Evolutionary conservation across 306 rosid genomes (phyloP).

Genomic region (Gleditsia sinensis): DNA sequence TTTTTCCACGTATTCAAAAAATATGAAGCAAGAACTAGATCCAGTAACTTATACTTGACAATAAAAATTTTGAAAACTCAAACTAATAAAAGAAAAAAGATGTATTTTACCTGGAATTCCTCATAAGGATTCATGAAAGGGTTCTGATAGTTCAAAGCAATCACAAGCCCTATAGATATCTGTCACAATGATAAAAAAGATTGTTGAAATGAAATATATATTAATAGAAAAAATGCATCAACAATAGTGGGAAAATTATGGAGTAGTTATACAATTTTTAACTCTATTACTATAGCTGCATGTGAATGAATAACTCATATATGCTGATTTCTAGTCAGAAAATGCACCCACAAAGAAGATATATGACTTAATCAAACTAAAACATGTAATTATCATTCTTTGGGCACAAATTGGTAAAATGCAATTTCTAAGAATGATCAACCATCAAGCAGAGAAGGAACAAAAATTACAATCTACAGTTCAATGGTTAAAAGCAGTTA

Average conservation of each 20-base stretch:
- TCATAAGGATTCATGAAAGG: conserved; percentile 87
- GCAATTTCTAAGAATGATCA: conserved; percentile 9
- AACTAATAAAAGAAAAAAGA: conserved; percentile 6
- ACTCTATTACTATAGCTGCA: conserved; percentile 19
- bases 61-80: neutral
- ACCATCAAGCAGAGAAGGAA: conserved; percentile 9
- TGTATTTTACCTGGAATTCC: conserved; percentile 82
- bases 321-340: conserved; percentile 23
- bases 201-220: conserved; percentile 25
- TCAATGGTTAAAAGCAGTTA: conserved; percentile 4
- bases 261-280: conserved; percentile 3
- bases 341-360: neutral
- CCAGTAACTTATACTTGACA: conserved; percentile 11
- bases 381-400: neutral
- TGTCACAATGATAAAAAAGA: conserved; percentile 42
- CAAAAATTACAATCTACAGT: conserved; percentile 1
- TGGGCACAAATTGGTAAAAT: neutral
- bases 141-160: conserved; percentile 86
- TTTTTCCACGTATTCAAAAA: conserved; percentile 4
- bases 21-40: conserved; percentile 14
- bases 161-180: conserved; percentile 88
- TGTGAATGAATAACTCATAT: conserved; percentile 3
- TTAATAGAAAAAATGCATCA: conserved; percentile 11
- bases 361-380: conserved; percentile 22
- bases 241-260: neutral